Evolutionary conservation across 768 basidiomycete genomes (phyloP).

Genomic region (Chiua virens): DNA sequence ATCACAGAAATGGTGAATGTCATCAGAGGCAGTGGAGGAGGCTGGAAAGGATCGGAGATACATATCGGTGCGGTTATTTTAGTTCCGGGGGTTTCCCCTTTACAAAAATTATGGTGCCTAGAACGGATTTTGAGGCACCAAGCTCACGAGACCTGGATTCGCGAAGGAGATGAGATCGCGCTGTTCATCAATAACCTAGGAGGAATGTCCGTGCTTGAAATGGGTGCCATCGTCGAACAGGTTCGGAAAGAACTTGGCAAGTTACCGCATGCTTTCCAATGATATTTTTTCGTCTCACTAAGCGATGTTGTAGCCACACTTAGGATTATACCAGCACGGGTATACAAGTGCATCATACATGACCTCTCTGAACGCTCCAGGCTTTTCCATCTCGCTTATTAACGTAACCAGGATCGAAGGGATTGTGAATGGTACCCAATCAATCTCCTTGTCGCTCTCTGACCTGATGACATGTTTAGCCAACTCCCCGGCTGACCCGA

Average conservation of each 20-base stretch:
- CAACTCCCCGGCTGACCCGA: slow-evolving; percentile 16
- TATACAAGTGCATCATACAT: slow-evolving; percentile 53
- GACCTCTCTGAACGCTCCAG: slow-evolving; percentile 62
- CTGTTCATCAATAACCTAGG: slow-evolving; percentile 59
- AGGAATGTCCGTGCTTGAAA: slow-evolving; percentile 50
- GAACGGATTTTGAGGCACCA: slow-evolving; percentile 1
- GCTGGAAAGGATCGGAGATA: slow-evolving; percentile 13
- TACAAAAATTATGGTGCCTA: neutral
- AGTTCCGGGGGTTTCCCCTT: neutral
- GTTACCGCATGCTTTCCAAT: slow-evolving; percentile 7
- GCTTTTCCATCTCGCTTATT: slow-evolving; percentile 52
- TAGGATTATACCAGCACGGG: slow-evolving; percentile 38
- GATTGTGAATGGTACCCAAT: slow-evolving; percentile 9
- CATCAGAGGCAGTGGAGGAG: slow-evolving; percentile 13
- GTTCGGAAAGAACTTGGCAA: slow-evolving; percentile 43
- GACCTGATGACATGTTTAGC: neutral
- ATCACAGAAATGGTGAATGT: slow-evolving; percentile 30
- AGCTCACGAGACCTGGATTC: slow-evolving; percentile 13
- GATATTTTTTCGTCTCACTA: neutral
- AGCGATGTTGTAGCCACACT: slow-evolving; percentile 21
- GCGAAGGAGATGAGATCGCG: slow-evolving; percentile 33
- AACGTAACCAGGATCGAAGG: slow-evolving; percentile 38
- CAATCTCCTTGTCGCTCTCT: neutral
- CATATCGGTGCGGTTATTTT: neutral
- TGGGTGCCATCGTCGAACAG: slow-evolving; percentile 50